Percentiles rank a stretch among this genome's conserved stretches.
phyloP scores from a whole-genome alignment of 768 basidiomycete species.

The Trametes punicea region DNA sequence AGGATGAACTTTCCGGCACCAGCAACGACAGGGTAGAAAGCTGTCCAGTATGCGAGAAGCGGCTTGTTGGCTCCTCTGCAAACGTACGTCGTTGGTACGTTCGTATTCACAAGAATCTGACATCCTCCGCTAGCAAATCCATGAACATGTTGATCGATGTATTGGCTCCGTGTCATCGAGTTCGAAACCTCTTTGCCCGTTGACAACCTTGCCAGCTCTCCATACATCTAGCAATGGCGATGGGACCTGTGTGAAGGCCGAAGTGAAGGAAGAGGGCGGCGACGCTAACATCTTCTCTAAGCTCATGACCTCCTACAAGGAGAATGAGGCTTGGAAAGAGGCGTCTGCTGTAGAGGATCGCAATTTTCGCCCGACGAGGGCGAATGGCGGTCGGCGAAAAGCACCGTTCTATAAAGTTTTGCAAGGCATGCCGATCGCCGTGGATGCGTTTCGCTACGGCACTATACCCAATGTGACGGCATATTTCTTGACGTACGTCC shows the following conservation, averaged over 20 bases:
- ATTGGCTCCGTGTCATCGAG: constrained; percentile 33
- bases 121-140: constrained; percentile 39
- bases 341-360: constrained; percentile 53
- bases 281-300: constrained; percentile 56
- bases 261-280: constrained; percentile 10
- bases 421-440: constrained; percentile 96
- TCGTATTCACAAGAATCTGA: not conserved
- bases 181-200: constrained; percentile 13
- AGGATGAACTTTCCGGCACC: not conserved
- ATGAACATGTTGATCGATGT: constrained; percentile 57
- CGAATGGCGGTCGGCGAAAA: constrained; percentile 54
- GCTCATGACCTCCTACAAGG: constrained; percentile 87
- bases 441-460: constrained; percentile 96
- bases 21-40: constrained; percentile 14
- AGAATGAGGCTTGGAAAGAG: constrained; percentile 83
- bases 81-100: constrained; percentile 24
- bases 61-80: constrained; percentile 26
- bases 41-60: constrained; percentile 34
- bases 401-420: constrained; percentile 96
- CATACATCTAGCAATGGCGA: constrained; percentile 13
- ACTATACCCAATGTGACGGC: constrained; percentile 84
- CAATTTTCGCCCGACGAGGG: constrained; percentile 43
- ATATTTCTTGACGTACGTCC: constrained; percentile 80
- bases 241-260: constrained; percentile 1
- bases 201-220: constrained; percentile 23